Evolutionary conservation across 257 asterid species (phyloP).

Genomic region (Mitragyna speciosa): DNA sequence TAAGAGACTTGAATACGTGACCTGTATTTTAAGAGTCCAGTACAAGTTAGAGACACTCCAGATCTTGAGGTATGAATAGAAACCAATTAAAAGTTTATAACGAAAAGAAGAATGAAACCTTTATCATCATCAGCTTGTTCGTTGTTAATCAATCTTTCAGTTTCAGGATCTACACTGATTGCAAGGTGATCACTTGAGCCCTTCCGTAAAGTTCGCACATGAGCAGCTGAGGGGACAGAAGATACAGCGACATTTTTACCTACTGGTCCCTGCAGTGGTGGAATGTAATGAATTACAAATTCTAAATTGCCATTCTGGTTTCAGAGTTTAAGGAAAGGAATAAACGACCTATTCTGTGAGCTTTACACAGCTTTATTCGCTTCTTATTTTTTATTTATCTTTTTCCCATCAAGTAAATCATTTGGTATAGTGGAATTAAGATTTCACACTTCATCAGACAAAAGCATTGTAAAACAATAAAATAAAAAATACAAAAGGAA

Average conservation of each 20-base stretch:
- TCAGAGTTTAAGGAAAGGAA: not conserved
- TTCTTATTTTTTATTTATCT: not conserved
- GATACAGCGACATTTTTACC: conserved; percentile 53
- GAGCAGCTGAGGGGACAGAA: conserved; percentile 72
- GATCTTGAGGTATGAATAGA: not conserved
- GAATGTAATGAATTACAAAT: conserved; percentile 13
- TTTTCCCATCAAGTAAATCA: not conserved
- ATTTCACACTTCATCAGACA: not conserved
- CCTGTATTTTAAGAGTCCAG: conserved; percentile 49
- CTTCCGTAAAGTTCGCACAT: conserved; percentile 74
- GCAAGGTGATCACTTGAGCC: conserved; percentile 92
- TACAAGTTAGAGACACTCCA: conserved; percentile 11
- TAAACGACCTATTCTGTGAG: not conserved
- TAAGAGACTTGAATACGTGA: conserved; percentile 76
- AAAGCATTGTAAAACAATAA: too few species aligned
- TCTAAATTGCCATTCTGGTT: not conserved
- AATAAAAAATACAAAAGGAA: too few species aligned
- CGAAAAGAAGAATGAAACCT: conserved; percentile 41
- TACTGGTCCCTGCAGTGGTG: conserved; percentile 56
- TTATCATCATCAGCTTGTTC: conserved; percentile 75
- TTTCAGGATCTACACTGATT: conserved; percentile 71
- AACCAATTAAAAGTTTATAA: not conserved
- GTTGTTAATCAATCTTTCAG: conserved; percentile 58
- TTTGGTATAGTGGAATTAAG: not conserved
- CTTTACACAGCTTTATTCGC: conserved; percentile 4